phyloP scores from a whole-genome alignment of 345 rosid species.

The Euphorbia peplus region DNA sequence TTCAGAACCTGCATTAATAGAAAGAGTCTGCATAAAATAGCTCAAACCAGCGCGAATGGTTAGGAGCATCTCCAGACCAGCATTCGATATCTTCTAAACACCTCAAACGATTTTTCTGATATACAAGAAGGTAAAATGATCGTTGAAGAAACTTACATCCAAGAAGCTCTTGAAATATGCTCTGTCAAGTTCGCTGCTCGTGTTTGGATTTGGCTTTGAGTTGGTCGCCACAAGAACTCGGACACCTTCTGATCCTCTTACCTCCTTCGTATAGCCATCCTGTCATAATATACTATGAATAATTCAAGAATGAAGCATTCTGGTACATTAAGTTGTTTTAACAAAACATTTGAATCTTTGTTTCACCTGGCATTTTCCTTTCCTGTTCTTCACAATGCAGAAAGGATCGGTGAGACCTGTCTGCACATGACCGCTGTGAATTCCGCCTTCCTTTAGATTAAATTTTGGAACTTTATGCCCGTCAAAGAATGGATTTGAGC shows the following conservation, averaged over 20 bases:
- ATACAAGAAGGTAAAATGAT: too few relatives aligned
- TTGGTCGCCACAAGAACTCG: slow-evolving; percentile 70
- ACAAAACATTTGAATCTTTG: background rate
- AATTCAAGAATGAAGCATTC: background rate
- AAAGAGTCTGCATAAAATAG: background rate
- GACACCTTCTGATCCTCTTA: slow-evolving; percentile 52
- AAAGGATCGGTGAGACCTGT: slow-evolving; percentile 62
- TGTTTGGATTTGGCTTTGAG: slow-evolving; percentile 57
- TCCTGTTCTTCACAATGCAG: slow-evolving; percentile 49
- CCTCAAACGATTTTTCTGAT: too few relatives aligned
- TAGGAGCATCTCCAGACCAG: too few relatives aligned
- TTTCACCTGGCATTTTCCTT: slow-evolving; percentile 78
- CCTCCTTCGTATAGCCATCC: slow-evolving; percentile 87
- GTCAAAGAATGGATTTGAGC: slow-evolving; percentile 80
- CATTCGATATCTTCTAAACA: too few relatives aligned
- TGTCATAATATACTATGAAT: slow-evolving; percentile 14
- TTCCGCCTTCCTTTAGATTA: slow-evolving; percentile 49
- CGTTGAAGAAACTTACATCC: slow-evolving; percentile 54
- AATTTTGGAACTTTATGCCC: slow-evolving; percentile 59
- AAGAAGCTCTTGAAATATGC: slow-evolving; percentile 73
- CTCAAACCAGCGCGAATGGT: background rate
- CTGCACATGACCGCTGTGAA: slow-evolving; percentile 92
- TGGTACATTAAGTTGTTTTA: background rate
- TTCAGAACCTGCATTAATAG: slow-evolving; percentile 55
- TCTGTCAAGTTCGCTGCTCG: slow-evolving; percentile 47